Evolutionary conservation across 2,329 filamentous ascomycete species (phyloP).

Genomic region (Alternaria conjuncta): DNA sequence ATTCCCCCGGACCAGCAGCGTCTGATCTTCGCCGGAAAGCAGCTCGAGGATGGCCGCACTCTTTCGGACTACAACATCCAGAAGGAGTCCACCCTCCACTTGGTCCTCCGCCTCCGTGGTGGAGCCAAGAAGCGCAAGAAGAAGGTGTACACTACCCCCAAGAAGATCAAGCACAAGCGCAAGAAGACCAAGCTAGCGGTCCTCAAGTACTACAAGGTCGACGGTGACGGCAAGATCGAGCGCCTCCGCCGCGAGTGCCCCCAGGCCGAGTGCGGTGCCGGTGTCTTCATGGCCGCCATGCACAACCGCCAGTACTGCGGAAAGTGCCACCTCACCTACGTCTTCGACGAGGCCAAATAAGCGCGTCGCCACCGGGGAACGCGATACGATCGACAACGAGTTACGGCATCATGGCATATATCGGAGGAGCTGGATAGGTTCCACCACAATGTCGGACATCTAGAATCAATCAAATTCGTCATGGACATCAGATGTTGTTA

Average conservation of each 20-base stretch:
- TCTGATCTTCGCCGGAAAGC: conserved; percentile 99
- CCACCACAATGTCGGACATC: conserved; percentile 31
- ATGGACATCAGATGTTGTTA: conserved; percentile 16
- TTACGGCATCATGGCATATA: conserved; percentile 33
- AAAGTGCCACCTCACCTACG: conserved; percentile 73
- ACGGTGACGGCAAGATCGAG: conserved; percentile 99
- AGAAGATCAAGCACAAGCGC: conserved; percentile 99
- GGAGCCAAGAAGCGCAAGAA: conserved; percentile 98
- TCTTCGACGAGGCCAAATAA: conserved; percentile 71
- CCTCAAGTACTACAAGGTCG: conserved; percentile 99
- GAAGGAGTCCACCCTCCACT: conserved; percentile 99
- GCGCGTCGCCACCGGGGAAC: conserved; percentile 20
- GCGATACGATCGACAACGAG: conserved; percentile 30
- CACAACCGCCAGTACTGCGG: conserved; percentile 98
- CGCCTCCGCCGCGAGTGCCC: conserved; percentile 98
- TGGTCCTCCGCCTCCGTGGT: conserved; percentile 97
- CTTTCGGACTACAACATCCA: conserved; percentile 99
- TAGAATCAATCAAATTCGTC: conserved; percentile 37
- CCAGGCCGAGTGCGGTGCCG: conserved; percentile 83
- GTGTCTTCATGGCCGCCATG: conserved; percentile 99
- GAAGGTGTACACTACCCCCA: conserved; percentile 99
- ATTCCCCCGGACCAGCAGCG: conserved; percentile 99
- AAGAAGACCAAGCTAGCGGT: conserved; percentile 99
- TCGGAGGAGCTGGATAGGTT: conserved; percentile 32
- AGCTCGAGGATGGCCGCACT: conserved; percentile 99